Conservation (phyloP, 2,329 filamentous ascomycete species). For the Sporothrix humicola region DNA sequence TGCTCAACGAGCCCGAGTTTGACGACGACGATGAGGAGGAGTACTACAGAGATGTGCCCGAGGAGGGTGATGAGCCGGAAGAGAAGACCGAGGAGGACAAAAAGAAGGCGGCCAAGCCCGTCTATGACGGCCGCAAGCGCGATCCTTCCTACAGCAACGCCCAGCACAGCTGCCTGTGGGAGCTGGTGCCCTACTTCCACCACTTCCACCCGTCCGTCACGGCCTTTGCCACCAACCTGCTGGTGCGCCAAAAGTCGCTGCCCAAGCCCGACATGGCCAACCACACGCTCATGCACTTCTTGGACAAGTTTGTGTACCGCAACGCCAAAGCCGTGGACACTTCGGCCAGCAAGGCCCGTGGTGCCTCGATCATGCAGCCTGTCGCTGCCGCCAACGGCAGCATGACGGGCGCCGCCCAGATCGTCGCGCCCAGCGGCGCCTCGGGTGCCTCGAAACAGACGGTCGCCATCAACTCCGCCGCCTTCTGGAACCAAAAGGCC, state of each 20-base stretch:
- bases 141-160: slow-evolving; percentile 92
- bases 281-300: slow-evolving; percentile 91
- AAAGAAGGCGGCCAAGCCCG: slow-evolving; percentile 35
- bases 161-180: slow-evolving; percentile 93
- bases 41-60: slow-evolving; percentile 54
- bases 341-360: slow-evolving; percentile 58
- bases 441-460: slow-evolving; percentile 44
- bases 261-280: slow-evolving; percentile 89
- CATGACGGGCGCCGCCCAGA: slow-evolving; percentile 51
- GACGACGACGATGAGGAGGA: slow-evolving; percentile 74
- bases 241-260: slow-evolving; percentile 72
- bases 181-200: slow-evolving; percentile 72
- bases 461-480: slow-evolving; percentile 75
- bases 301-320: slow-evolving; percentile 98
- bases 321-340: slow-evolving; percentile 74
- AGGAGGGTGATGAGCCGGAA: slow-evolving; percentile 66
- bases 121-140: slow-evolving; percentile 87
- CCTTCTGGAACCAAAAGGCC: slow-evolving; percentile 90
- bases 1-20: slow-evolving; percentile 81
- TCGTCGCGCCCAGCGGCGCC: slow-evolving; percentile 59
- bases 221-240: slow-evolving; percentile 75
- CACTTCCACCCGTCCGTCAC: slow-evolving; percentile 95
- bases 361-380: slow-evolving; percentile 96
- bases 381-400: slow-evolving; percentile 61
- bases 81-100: slow-evolving; percentile 46